These are phyloP conservation scores for Trichomonas gallinae DNA, from an alignment of 208 protist genomes.

Conservation along the genomic window DNA sequence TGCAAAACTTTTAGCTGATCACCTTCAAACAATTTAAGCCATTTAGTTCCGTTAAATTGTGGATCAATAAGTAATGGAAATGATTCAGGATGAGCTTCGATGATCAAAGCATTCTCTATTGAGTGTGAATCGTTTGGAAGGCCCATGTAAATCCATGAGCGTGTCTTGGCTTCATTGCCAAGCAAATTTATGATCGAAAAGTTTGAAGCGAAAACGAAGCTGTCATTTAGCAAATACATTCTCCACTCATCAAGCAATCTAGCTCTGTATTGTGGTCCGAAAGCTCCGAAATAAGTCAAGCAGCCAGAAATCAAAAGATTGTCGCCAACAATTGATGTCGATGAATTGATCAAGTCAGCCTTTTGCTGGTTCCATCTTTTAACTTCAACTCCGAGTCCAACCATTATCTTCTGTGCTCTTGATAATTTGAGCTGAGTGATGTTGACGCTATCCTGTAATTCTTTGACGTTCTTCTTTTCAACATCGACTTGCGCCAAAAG, in stretches of 20 bases:
- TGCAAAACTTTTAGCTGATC: slow-evolving; percentile 69
- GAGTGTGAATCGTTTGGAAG: slow-evolving; percentile 85
- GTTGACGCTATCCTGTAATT: slow-evolving; percentile 27
- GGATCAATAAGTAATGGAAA: slow-evolving; percentile 96
- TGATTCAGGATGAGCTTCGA: slow-evolving; percentile 58
- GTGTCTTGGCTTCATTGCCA: slow-evolving; percentile 60
- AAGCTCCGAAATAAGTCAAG: slow-evolving; percentile 89
- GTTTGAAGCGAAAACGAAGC: slow-evolving; percentile 72
- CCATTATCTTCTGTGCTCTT: slow-evolving; percentile 71
- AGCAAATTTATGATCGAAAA: slow-evolving; percentile 73
- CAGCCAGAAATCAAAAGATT: slow-evolving; percentile 82
- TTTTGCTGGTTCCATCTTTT: slow-evolving; percentile 65
- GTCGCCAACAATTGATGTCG: slow-evolving; percentile 66
- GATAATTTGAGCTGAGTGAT: slow-evolving; percentile 34
- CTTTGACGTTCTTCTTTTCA: slow-evolving; percentile 69
- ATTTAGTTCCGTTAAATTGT: slow-evolving; percentile 85
- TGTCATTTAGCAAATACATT: slow-evolving; percentile 61
- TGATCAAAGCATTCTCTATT: slow-evolving; percentile 85
- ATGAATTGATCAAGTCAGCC: slow-evolving; percentile 38
- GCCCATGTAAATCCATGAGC: slow-evolving; percentile 85
- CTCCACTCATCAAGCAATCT: slow-evolving; percentile 70
- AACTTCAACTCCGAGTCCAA: slow-evolving; percentile 78
- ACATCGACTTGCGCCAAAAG: slow-evolving; percentile 75
- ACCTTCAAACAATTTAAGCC: slow-evolving; percentile 79
- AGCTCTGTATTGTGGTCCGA: slow-evolving; percentile 77